Conservation (phyloP, 306 rosid genomes). For the Cyclanthera cordifolia region DNA sequence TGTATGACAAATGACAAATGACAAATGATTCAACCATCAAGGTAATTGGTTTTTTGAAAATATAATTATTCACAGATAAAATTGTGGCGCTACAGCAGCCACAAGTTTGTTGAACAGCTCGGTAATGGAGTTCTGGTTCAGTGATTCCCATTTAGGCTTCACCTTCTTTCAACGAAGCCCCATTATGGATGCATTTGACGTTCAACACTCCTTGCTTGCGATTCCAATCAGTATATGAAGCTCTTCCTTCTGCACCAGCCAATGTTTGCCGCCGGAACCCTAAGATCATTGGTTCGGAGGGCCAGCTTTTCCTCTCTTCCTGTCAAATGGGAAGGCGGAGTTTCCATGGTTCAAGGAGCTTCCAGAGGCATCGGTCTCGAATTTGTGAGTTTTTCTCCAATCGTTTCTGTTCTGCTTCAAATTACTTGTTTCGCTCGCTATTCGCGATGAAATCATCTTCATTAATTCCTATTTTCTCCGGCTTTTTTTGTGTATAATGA, state of each 20-base stretch:
- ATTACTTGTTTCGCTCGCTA: neutral
- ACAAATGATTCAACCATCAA: too few relatives aligned
- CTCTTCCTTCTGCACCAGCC: conserved; percentile 17
- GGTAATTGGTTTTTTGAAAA: too few relatives aligned
- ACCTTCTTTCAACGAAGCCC: neutral
- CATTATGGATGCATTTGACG: neutral
- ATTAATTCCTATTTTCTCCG: neutral
- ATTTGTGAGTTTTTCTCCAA: conserved; percentile 26
- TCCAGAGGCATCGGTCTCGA: conserved; percentile 49
- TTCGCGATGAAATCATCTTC: neutral
- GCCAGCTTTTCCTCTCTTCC: conserved; percentile 25
- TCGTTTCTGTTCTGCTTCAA: neutral
- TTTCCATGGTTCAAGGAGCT: conserved; percentile 49
- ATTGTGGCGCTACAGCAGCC: conserved; percentile 8
- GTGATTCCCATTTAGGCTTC: neutral
- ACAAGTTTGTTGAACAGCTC: neutral
- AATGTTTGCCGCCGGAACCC: conserved; percentile 13
- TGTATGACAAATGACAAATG: too few relatives aligned
- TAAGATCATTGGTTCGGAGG: conserved; percentile 8
- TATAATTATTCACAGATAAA: too few relatives aligned
- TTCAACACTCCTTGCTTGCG: neutral
- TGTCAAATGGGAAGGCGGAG: conserved; percentile 37
- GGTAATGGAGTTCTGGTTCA: neutral
- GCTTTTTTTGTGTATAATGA: neutral
- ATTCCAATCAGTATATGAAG: neutral